A percentile compares a stretch with the other conserved stretches of the same genome.
These are phyloP conservation scores for Stephania yunnanensis DNA, from an alignment of 164 flowering plant genomes.

Conservation along the genomic window DNA sequence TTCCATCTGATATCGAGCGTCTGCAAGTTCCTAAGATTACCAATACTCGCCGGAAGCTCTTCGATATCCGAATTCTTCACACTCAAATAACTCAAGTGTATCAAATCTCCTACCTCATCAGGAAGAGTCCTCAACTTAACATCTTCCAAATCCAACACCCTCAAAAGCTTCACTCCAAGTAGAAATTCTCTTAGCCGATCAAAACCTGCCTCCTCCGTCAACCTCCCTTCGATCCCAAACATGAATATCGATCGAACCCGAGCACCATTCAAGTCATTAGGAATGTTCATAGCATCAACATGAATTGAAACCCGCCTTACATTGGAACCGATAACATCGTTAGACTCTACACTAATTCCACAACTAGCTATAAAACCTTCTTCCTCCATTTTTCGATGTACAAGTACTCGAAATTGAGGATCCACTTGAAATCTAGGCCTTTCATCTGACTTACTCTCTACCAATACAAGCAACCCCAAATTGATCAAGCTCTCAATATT, in stretches of 20 bases:
- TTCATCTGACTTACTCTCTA: not conserved
- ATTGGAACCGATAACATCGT: not conserved
- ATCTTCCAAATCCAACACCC: constrained; percentile 26
- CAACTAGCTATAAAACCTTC: constrained; percentile 9
- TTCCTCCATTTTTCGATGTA: constrained; percentile 5
- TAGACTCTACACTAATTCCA: constrained; percentile 5
- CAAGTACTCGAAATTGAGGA: constrained; percentile 5
- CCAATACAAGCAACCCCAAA: constrained; percentile 21
- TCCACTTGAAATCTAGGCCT: constrained; percentile 12
- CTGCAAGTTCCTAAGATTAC: constrained; percentile 17
- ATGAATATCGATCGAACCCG: constrained; percentile 19
- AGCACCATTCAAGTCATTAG: constrained; percentile 6
- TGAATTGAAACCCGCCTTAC: constrained; percentile 13
- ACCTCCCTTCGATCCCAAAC: constrained; percentile 10
- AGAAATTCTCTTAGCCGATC: constrained; percentile 12
- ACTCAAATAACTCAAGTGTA: constrained; percentile 25
- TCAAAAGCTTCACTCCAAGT: constrained; percentile 15
- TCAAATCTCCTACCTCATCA: constrained; percentile 23
- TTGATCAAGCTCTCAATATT: constrained; percentile 17
- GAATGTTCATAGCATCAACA: constrained; percentile 12
- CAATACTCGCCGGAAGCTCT: constrained; percentile 19
- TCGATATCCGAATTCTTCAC: constrained; percentile 17
- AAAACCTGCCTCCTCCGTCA: constrained; percentile 8
- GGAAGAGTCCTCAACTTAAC: constrained; percentile 18
- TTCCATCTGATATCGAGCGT: constrained; percentile 24